These are phyloP conservation scores for Cornus suecica DNA, from an alignment of 148 eudicot genomes.

Conservation along the genomic window DNA sequence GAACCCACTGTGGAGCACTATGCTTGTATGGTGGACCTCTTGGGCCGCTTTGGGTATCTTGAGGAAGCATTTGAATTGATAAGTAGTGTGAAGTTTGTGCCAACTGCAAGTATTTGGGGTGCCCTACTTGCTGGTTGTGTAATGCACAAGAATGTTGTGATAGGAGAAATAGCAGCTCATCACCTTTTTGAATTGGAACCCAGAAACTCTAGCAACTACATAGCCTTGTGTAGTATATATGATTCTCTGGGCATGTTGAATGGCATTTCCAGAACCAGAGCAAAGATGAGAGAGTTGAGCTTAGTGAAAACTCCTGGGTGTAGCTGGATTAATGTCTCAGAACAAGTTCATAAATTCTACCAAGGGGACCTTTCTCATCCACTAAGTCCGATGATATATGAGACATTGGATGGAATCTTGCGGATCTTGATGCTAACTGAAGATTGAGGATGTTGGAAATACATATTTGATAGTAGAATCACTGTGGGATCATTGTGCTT, in stretches of 20 bases:
- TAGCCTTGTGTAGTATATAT: conserved; percentile 26
- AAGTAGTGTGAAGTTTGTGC: conserved; percentile 10
- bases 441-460: background rate
- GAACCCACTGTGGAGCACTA: conserved; percentile 41
- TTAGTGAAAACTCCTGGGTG: conserved; percentile 25
- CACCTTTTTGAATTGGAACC: conserved; percentile 30
- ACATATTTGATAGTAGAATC: background rate
- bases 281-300: conserved; percentile 17
- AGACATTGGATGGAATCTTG: conserved; percentile 15
- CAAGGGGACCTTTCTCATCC: conserved; percentile 21
- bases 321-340: conserved; percentile 22
- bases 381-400: conserved; percentile 2
- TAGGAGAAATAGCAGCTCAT: conserved; percentile 27
- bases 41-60: conserved; percentile 26
- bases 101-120: conserved; percentile 30
- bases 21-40: conserved; percentile 52
- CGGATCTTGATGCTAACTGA: conserved; percentile 7
- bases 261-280: conserved; percentile 20
- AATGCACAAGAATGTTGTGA: conserved; percentile 22
- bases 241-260: conserved; percentile 24
- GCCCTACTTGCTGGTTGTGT: conserved; percentile 28
- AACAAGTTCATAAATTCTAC: conserved; percentile 19
- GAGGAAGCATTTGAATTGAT: conserved; percentile 24
- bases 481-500: background rate
- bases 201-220: conserved; percentile 27